Base-by-base conservation (phyloP, 1,139 yeast genomes). In the Yamadazyma siamensis region DNA sequence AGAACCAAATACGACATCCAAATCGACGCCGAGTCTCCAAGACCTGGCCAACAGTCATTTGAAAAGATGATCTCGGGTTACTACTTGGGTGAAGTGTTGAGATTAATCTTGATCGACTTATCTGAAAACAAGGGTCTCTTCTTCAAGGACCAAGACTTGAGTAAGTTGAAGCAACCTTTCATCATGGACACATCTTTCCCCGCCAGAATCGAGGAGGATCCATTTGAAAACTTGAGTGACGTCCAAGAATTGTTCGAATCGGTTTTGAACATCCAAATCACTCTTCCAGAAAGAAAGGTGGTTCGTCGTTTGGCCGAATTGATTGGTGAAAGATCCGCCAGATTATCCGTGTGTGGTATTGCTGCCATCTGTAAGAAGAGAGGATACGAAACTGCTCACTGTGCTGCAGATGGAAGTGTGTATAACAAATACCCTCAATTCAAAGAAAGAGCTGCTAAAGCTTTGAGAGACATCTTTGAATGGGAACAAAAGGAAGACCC, bases 21-120 rank as follows among this genome's bases (percentile, higher is more conserved):
- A 46, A 80, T 91, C 43, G 98, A 91, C 60, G 67, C 65, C 26
- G 82, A 84, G 52, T 83, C 95, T 28, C 97, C 97, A 51, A 83
- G 96, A 65, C 97, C 97, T 31, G 89, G 94, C 45, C 95, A 89
- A 65, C 98, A 91, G 65, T 59, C 91, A 30, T 91, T 87, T 58
- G 98, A 91, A 68, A 91, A 91, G 70, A 88, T 91, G 96, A 87
- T 89, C 50, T 86, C 96, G 26, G 98, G 98, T 42, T 85, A 87
- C 65, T 91, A 91, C 62, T 71, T 91, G 50, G 98, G 98, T 51
- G 98, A 91, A 68, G 71, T 91, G 25, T 65, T 89, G 50, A 80
- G 98, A 59, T 71, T 87, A 54, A 75, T 84, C 35, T 69, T 91
- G 50, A 53, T 88, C 24, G 97, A 89, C 46, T 71, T 86, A 47